Base-by-base conservation (phyloP, 108 stramenopile genomes). In the Fistulifera solaris region DNA sequence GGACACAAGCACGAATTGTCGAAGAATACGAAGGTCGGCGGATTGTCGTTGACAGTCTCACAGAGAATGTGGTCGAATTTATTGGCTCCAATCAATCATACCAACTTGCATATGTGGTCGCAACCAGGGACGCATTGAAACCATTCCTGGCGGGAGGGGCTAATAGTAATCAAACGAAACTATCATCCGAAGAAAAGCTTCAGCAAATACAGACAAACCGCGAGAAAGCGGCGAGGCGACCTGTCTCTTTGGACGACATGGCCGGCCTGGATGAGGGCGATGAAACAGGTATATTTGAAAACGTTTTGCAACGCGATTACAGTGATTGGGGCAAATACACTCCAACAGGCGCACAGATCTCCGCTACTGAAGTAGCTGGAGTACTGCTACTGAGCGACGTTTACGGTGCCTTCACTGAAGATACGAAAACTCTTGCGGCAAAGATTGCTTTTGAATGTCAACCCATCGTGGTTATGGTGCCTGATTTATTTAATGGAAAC, bases 371-470 rank as follows among this genome's bases (percentile, higher is more conserved):
- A 70, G 83, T 91, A 10, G 75, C 87, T 44, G 89, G 89, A 19
- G 85, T 91, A 11, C 48, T 91, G 38, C 55, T 91, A 2, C 55
- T 91, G 16, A 79, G 77, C 27, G 89, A 91, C 64, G 85, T 91
- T 1, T 75, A 81, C 52, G 89, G 89, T 40, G 56, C 80, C 5
- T 83, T 78, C 55, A 68, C 77, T 1, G 77, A 87, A 1, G 81
- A 85, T 54, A 85, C 80, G 19, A 71, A 59, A 45, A 63, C 74
- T 1, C 57, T 91, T 46, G 85, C 85, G 19, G 89, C 87, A 56
- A 91, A 87, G 51, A 85, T 91, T 66, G 89, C 89, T n/a, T 91
- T 87, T 41, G 89, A 91, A 51, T 91, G 89, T 63, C 89, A 91
- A 61, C 89, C 89, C 15, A 78, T 84, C 27, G 89, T 91, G 19